A percentile compares a stretch with the other conserved stretches of the same genome.
Evolutionary conservation across 2,329 filamentous ascomycete genomes (phyloP).

Genomic region (Gaeumannomyces tritici): DNA sequence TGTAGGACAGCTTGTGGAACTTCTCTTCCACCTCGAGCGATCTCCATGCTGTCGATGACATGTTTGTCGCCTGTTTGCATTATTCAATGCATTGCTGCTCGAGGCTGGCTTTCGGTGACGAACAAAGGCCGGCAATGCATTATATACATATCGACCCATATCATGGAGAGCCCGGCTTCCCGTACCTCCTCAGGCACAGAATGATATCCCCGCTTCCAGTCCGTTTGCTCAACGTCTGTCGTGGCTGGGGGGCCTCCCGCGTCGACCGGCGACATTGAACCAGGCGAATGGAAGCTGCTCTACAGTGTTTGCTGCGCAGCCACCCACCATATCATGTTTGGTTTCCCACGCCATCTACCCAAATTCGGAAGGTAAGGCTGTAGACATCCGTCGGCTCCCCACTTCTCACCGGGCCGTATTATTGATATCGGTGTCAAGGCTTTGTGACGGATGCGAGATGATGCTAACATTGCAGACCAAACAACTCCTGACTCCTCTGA

Average conservation of each 20-base stretch:
- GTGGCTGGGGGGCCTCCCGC: background rate
- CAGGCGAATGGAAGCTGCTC: background rate
- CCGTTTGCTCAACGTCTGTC: no score
- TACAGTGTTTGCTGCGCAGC: background rate
- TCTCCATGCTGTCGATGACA: background rate
- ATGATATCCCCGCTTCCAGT: no score
- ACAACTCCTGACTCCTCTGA: no score
- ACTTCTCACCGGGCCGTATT: background rate
- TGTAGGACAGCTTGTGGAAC: background rate
- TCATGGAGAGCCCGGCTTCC: no score
- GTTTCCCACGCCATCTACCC: background rate
- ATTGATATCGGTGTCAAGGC: background rate
- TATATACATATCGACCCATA: background rate
- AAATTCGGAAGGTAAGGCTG: background rate
- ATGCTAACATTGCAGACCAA: no score
- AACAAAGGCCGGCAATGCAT: background rate
- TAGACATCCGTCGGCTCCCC: no score
- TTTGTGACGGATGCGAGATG: background rate
- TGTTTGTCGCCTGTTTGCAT: background rate
- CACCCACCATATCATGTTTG: no score
- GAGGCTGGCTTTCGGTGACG: background rate
- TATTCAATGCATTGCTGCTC: background rate
- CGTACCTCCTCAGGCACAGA: background rate
- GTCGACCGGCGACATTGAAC: background rate
- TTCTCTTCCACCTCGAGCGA: background rate